Evolutionary conservation across 1,139 yeast genomes (phyloP).

Genomic region (Yamadazyma dendronema): DNA sequence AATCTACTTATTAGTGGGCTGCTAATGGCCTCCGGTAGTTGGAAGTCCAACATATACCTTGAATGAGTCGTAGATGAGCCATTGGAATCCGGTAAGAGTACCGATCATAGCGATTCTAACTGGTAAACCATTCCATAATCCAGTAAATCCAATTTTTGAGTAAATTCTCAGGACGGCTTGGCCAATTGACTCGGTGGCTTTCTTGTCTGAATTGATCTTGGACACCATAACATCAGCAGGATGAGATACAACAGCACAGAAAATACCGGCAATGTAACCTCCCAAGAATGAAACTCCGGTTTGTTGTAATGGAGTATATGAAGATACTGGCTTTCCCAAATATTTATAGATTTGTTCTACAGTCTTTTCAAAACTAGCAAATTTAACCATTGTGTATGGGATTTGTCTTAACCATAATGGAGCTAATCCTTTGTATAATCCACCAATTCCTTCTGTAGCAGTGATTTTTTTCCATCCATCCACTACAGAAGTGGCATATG

Average conservation of each 20-base stretch:
- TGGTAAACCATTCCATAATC: constrained; percentile 92
- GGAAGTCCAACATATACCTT: constrained; percentile 90
- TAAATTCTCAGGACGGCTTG: constrained; percentile 74
- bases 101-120: constrained; percentile 96
- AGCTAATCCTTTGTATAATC: constrained; percentile 80
- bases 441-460: constrained; percentile 65
- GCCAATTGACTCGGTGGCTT: constrained; percentile 63
- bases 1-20: neutral
- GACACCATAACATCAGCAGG: constrained; percentile 98
- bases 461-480: constrained; percentile 69
- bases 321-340: constrained; percentile 41
- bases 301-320: constrained; percentile 56
- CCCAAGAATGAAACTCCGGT: constrained; percentile 92
- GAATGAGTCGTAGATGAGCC: constrained; percentile 94
- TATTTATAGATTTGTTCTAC: constrained; percentile 68
- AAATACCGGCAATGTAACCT: constrained; percentile 94
- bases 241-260: constrained; percentile 91
- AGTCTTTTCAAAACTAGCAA: constrained; percentile 87
- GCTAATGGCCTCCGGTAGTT: constrained; percentile 75
- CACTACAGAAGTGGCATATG: constrained; percentile 58
- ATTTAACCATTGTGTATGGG: constrained; percentile 95
- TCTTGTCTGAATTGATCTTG: constrained; percentile 76
- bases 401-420: constrained; percentile 95
- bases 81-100: constrained; percentile 93
- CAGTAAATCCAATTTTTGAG: constrained; percentile 76